Evolutionary conservation across 2,329 filamentous ascomycete species (phyloP), one percentile per base, ranked within the genome.

Genomic region (Neonectria neomacrospora): DNA sequence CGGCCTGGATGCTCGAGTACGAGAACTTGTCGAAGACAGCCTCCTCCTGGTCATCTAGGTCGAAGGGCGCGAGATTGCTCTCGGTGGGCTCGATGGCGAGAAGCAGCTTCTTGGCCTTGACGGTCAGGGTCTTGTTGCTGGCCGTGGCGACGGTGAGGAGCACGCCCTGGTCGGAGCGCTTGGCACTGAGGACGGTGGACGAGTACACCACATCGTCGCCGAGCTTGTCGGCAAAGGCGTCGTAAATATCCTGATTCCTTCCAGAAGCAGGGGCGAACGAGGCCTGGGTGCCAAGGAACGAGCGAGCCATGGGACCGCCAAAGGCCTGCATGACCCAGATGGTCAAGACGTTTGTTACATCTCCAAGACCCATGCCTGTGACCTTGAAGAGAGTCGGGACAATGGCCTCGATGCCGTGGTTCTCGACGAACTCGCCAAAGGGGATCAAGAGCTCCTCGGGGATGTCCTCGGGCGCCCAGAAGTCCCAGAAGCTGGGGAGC

Each of bases 391-490:
- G 75, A 8, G 77, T 73, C n/a, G 75, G 76, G 1, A 83, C 75
- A 2, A 80, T 74, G 28, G 76, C 79, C 20, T 77, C 70, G 5
- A 87, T 71, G n/a, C 75, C 71, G 71, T 85, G 80, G 70, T 86
- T 85, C 34, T 75, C 70, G 12, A 82, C 75, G 58, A 85, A 85
- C 4, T 83, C 76, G 18, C 80, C 78, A 60, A 82, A 86, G 2
- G 82, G 78, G 4, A 84, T 70, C 20, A 82, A 69, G 2, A 87
- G 73, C 16, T 74, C 72, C 26, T 67, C 59, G 8, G 71, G 72
- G 26, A 74, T 72, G 12, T 69, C 64, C 1, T 54, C 57, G 0
- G 82, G 79, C 0, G 84, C 73, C 22, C 82, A 80, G 61, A 82
- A 83, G 62, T 79, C 69, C 66, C 65, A 75, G 66, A 77, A 79